Percentiles rank a stretch among this genome's conserved stretches.
Evolutionary conservation across 2,329 filamentous ascomycete genomes (phyloP).

Genomic region (Monosporascus sp.): DNA sequence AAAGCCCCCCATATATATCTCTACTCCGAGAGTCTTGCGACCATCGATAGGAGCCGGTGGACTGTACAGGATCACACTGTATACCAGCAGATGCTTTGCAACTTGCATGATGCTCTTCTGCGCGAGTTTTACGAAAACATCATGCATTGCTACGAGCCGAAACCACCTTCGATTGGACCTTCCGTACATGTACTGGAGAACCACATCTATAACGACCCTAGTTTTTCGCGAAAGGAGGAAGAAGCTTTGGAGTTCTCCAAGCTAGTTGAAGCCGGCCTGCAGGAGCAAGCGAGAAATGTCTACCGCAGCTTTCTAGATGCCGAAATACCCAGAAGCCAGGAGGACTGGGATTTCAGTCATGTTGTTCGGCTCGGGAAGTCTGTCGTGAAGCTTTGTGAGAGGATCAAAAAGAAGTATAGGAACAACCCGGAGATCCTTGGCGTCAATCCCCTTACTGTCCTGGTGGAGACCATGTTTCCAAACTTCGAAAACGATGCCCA

Average conservation of each 20-base stretch:
- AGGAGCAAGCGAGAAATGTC: slow-evolving; percentile 67
- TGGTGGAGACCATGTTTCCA: slow-evolving; percentile 80
- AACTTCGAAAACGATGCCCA: slow-evolving; percentile 85
- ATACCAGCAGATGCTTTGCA: slow-evolving; percentile 70
- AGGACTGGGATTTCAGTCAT: slow-evolving; percentile 86
- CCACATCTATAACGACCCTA: slow-evolving; percentile 73
- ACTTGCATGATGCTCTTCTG: slow-evolving; percentile 74
- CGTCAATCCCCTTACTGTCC: slow-evolving; percentile 56
- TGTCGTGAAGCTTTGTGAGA: slow-evolving; percentile 78
- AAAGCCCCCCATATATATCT: slow-evolving; percentile 52
- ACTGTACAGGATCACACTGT: slow-evolving; percentile 61
- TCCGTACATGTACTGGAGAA: slow-evolving; percentile 76
- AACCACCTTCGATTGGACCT: slow-evolving; percentile 72
- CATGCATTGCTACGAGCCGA: slow-evolving; percentile 83
- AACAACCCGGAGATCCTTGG: slow-evolving; percentile 87
- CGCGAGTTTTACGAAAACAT: slow-evolving; percentile 85
- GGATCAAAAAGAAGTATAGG: slow-evolving; percentile 86
- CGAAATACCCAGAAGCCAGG: slow-evolving; percentile 71
- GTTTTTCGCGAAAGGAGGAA: slow-evolving; percentile 65
- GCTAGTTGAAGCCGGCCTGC: slow-evolving; percentile 67
- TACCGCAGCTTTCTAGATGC: slow-evolving; percentile 76
- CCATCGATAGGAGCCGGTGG: slow-evolving; percentile 58
- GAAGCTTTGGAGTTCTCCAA: slow-evolving; percentile 67
- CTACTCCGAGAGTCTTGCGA: slow-evolving; percentile 44
- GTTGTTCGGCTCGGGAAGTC: slow-evolving; percentile 83